phyloP scores from a whole-genome alignment of 768 basidiomycete genomes.

The Xanthoconium stramineum region DNA sequence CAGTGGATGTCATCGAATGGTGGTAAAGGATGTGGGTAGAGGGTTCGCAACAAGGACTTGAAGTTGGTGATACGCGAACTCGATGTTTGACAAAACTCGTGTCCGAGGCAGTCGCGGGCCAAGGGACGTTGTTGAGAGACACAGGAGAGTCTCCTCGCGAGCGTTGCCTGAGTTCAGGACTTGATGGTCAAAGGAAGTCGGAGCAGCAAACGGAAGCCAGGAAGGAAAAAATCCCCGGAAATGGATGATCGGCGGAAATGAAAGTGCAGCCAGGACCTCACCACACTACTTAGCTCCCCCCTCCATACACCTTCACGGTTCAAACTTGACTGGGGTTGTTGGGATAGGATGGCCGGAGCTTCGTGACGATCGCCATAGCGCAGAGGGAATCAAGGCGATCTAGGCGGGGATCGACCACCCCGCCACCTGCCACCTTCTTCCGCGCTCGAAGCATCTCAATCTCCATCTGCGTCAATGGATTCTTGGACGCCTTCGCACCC shows the following conservation, averaged over 20 bases:
- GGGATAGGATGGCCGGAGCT: neutral
- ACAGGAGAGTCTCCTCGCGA: neutral
- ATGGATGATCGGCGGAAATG: neutral
- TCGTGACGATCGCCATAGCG: neutral
- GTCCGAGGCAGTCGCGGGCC: neutral
- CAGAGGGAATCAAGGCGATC: neutral
- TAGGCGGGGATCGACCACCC: neutral
- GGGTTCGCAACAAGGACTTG: too few relatives aligned
- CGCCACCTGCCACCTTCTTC: constrained; percentile 3
- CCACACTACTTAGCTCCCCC: neutral
- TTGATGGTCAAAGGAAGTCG: neutral
- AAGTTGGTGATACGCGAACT: neutral
- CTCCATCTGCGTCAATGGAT: constrained; percentile 2
- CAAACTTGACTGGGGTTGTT: neutral
- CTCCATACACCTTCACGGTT: neutral
- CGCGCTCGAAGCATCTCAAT: constrained; percentile 6
- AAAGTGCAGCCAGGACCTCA: neutral
- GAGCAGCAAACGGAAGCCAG: neutral
- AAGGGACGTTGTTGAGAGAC: neutral
- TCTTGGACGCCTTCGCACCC: neutral
- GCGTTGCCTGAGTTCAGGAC: neutral
- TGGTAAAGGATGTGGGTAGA: too few relatives aligned
- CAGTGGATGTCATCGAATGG: neutral
- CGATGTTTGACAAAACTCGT: too few relatives aligned
- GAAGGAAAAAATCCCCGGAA: neutral